Evolutionary conservation across 2,329 filamentous ascomycete species (phyloP), one percentile per base, ranked within the genome.

Genomic region (Cytospora leucostoma): DNA sequence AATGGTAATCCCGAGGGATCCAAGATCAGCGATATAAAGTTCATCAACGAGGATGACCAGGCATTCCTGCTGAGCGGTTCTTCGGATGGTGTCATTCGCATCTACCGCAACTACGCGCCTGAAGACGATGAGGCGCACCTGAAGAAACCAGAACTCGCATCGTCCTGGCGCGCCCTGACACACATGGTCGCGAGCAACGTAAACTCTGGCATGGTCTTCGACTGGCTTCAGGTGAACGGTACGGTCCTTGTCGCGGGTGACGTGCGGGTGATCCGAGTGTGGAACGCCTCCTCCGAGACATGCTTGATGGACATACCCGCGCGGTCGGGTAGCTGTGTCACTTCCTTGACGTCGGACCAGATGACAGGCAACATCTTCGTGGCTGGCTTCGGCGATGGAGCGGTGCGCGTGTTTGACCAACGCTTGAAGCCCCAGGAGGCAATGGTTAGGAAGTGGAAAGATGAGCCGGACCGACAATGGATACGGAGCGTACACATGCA

Each of bases 171-270:
- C 54, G 95, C 95, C 5, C 78, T 99, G 64, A 96, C 92, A 13
- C 92, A 99, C 76, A 90, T 98, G 73, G 90, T 98, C 7, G 92
- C 93, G 4, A 96, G 92, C 74, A 97, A 94, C 71, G 90, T 93
- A 71, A 96, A 97, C 74, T 93, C 93, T 1, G 95, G 95, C 27
- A 89, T 99, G 77, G 94, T 98, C 33, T 96, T 98, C 73, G 94
- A 99, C 75, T 99, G 95, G 95, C 94, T 98, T 74, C 95, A 99
- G 77, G 93, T 96, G n/a, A 92, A 92, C 69, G 95, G 95, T 8
- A 91, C 92, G 65, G 89, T 96, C 8, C 83, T 99, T n/a, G 95
- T 98, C 37, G 95, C 95, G 12, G 95, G 95, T 52, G 95, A 99
- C 74, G 92, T 97, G 60, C 91, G 95, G 63, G 91, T 97, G 38